Evolutionary conservation across 2,329 filamentous ascomycete genomes (phyloP), one percentile per base, ranked within the genome.

Genomic region (Didymella keratinophila): DNA sequence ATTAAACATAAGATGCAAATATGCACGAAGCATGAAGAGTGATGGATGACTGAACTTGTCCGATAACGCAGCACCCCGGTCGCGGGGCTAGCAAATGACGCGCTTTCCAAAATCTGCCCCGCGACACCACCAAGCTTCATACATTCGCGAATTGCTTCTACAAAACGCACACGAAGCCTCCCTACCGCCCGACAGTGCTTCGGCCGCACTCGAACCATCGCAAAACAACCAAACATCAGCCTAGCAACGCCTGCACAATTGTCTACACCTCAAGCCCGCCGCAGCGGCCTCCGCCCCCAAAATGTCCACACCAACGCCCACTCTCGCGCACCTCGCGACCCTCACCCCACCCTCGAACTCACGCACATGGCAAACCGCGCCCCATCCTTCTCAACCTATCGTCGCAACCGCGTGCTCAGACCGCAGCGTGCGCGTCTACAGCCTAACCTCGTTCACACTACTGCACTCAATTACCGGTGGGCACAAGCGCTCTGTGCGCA

Each of bases 371-470:
- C 87, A 88, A 63, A 92, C 91, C 20, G 82, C 88, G 57, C 91
- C 93, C 1, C 95, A 99, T 73, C 93, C 94, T 2, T 89, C 88
- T 27, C 88, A 95, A 20, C 94, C 95, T 3, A 86, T 98, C 60
- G 83, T 97, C 69, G 95, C 94, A 56, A 97, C 94, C 18, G 89
- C 92, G 61, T 92, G 93, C 78, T 88, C 91, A 58, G 88, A 91
- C 76, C 96, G 95, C 74, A 89, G 89, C 36, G 91, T 95, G 56
- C 93, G 92, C 61, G 85, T 99, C 70, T 97, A 96, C 83, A 96
- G 91, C 48, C 87, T 98, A 48, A 86, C 86, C 34, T 90, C 89
- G 54, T 91, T 96, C 73, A 87, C 87, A 14, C 85, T 92, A 48
- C 89, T 96, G 72, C 92, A 89, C 71, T 86, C 85, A 20, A 88